These are phyloP conservation scores for Camellia granthamiana DNA, from an alignment of 148 eudicot genomes.

Conservation along the genomic window DNA sequence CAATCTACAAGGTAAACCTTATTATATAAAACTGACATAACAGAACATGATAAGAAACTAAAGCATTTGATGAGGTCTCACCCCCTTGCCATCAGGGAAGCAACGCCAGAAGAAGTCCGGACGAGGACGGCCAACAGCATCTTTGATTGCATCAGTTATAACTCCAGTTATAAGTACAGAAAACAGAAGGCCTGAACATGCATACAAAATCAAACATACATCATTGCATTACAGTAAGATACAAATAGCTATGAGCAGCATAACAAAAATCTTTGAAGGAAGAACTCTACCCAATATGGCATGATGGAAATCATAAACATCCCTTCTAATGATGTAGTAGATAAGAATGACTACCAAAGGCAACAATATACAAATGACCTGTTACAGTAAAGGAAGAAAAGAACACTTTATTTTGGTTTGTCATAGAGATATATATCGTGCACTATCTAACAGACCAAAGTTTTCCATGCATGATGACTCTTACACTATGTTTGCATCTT, in stretches of 20 bases:
- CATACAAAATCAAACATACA: conserved; percentile 1
- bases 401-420: not conserved
- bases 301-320: conserved; percentile 87
- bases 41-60: not conserved
- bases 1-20: not conserved
- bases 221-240: not conserved
- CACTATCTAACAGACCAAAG: not conserved
- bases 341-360: conserved; percentile 57
- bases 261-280: not conserved
- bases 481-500: not conserved
- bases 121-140: conserved; percentile 89
- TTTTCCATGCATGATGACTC: not conserved
- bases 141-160: conserved; percentile 80
- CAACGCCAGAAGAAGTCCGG: conserved; percentile 96
- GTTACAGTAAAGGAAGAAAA: conserved; percentile 19
- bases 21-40: not conserved
- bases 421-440: not conserved
- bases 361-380: conserved; percentile 70
- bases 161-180: conserved; percentile 78
- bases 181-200: conserved; percentile 60
- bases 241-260: not conserved
- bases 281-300: conserved; percentile 60
- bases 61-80: conserved; percentile 20
- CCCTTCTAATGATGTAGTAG: conserved; percentile 63
- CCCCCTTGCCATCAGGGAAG: conserved; percentile 79